phyloP scores from a whole-genome alignment of 768 basidiomycete species.

The Sarcomyxa edulis region DNA sequence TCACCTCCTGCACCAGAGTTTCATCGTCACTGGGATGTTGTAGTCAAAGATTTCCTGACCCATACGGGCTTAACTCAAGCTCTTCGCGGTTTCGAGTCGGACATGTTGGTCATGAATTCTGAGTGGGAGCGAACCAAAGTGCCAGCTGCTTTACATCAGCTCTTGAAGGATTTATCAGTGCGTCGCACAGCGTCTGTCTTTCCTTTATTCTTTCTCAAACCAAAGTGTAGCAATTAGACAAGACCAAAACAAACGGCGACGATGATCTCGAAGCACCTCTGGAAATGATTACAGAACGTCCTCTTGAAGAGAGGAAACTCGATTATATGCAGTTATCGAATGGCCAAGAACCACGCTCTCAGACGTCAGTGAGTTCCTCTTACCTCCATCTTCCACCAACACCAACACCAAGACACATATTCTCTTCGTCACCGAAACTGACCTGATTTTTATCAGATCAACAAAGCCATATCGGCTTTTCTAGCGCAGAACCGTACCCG shows the following conservation, averaged over 20 bases:
- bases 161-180: conserved; percentile 49
- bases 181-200: conserved; percentile 13
- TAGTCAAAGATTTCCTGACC: conserved; percentile 47
- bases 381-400: background rate
- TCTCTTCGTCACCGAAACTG: no score
- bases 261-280: conserved; percentile 1
- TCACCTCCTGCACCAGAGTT: conserved; percentile 29
- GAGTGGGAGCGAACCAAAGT: conserved; percentile 60
- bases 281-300: conserved; percentile 10
- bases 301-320: conserved; percentile 66
- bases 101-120: conserved; percentile 64
- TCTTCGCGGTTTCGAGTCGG: conserved; percentile 58
- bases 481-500: conserved; percentile 66
- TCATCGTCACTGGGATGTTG: conserved; percentile 58
- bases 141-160: conserved; percentile 46
- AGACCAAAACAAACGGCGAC: conserved; percentile 5
- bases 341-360: conserved; percentile 44
- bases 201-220: background rate
- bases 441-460: conserved; percentile 46
- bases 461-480: conserved; percentile 65
- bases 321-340: conserved; percentile 51
- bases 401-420: background rate
- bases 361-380: conserved; percentile 46
- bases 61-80: conserved; percentile 55
- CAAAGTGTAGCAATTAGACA: conserved; percentile 18